These are phyloP conservation scores for Ogataea pini DNA, from an alignment of 805 yeast genomes.

Conservation along the genomic window DNA sequence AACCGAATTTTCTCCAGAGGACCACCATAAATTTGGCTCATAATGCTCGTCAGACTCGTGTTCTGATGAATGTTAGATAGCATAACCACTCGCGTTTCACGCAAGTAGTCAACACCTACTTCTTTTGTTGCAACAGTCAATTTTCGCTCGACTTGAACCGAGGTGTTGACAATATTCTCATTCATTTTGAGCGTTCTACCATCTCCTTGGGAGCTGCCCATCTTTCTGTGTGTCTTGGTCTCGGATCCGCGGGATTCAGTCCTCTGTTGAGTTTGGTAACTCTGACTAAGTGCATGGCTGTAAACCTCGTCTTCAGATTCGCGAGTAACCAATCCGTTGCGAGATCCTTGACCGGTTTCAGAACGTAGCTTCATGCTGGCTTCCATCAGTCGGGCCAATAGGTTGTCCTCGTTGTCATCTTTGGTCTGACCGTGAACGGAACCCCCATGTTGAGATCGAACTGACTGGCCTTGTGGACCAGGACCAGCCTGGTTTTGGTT, in stretches of 20 bases:
- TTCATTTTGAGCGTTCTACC: constrained; percentile 19
- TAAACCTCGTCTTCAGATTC: constrained; percentile 15
- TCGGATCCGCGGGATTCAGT: constrained; percentile 16
- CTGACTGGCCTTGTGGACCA: constrained; percentile 7
- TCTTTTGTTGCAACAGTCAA: constrained; percentile 7
- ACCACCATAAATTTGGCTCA: constrained; percentile 67
- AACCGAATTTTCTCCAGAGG: constrained; percentile 56
- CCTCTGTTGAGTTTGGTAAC: background rate
- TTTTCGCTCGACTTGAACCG: constrained; percentile 6
- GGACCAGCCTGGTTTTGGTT: background rate
- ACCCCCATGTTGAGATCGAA: constrained; percentile 5
- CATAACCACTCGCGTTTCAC: constrained; percentile 23
- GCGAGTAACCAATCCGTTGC: constrained; percentile 9
- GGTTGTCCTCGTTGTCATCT: constrained; percentile 18
- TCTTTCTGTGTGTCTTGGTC: constrained; percentile 4
- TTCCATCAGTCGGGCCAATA: constrained; percentile 24
- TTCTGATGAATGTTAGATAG: constrained; percentile 28
- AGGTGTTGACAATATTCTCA: constrained; percentile 23
- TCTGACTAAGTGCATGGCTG: background rate
- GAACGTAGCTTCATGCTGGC: constrained; percentile 15
- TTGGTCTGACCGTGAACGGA: background rate
- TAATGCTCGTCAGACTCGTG: constrained; percentile 50
- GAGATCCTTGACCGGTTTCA: constrained; percentile 9
- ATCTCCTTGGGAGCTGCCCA: constrained; percentile 9
- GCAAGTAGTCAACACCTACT: constrained; percentile 10